A percentile compares a stretch with the other conserved stretches of the same genome.
Conservation (phyloP, 495 filamentous ascomycete species). For the Terfezia claveryi region DNA sequence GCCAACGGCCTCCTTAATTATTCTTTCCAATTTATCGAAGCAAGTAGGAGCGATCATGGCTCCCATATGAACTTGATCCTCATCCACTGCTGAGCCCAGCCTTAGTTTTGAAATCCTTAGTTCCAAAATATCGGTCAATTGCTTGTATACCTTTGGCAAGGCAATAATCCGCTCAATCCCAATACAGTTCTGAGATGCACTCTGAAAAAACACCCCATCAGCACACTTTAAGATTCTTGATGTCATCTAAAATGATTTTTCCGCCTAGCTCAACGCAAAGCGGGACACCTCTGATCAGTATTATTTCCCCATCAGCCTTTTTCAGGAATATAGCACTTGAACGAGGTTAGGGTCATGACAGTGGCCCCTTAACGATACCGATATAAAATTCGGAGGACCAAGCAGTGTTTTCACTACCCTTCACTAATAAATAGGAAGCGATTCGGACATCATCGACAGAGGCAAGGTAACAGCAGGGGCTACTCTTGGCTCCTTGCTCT, state of each 20-base stretch:
- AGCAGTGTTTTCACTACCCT: constrained; percentile 79
- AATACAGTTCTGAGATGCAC: constrained; percentile 95
- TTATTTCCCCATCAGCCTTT: no score
- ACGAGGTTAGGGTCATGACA: constrained; percentile 65
- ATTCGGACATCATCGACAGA: no score
- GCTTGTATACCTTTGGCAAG: constrained; percentile 46
- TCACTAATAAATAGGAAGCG: constrained; percentile 38
- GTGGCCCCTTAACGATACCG: constrained; percentile 51
- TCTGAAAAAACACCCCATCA: constrained; percentile 89
- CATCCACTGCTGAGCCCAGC: constrained; percentile 42
- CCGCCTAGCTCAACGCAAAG: constrained; percentile 78
- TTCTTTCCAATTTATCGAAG: constrained; percentile 45
- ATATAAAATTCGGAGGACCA: constrained; percentile 73
- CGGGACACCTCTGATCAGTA: constrained; percentile 28
- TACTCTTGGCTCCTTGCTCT: no score
- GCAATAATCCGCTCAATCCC: constrained; percentile 87
- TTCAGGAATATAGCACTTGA: constrained; percentile 25
- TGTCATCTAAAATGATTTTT: constrained; percentile 75
- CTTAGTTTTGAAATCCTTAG: constrained; percentile 50
- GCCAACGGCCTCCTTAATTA: constrained; percentile 54
- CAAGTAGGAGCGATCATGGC: constrained; percentile 62
- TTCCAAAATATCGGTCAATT: constrained; percentile 45
- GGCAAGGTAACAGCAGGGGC: no score
- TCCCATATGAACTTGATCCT: constrained; percentile 51
- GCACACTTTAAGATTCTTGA: constrained; percentile 42